Conservation (phyloP, 1,284 basidiomycete species). For the Lentinula novae-zelandiae region DNA sequence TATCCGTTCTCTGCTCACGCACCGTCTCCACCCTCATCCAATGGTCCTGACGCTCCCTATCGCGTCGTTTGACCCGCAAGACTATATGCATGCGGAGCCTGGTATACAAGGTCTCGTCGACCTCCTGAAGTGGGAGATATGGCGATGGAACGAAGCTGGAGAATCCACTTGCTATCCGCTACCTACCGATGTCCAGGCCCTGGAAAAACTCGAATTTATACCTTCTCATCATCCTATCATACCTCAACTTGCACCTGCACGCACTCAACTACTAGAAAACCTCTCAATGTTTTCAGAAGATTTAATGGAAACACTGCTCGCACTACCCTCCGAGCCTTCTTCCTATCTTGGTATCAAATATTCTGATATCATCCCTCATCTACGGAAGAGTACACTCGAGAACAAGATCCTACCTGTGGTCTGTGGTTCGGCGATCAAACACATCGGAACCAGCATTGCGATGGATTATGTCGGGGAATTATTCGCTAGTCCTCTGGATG, state of each 20-base stretch:
- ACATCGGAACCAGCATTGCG: slow-evolving; percentile 78
- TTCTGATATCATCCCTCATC: slow-evolving; percentile 51
- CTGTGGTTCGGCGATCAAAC: slow-evolving; percentile 79
- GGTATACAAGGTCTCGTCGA: slow-evolving; percentile 78
- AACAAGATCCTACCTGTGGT: slow-evolving; percentile 76
- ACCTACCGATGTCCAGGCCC: slow-evolving; percentile 43
- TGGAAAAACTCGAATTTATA: slow-evolving; percentile 42
- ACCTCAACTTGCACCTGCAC: slow-evolving; percentile 62
- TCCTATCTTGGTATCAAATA: slow-evolving; percentile 59
- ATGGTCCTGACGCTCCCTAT: slow-evolving; percentile 74
- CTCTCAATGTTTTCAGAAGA: slow-evolving; percentile 78
- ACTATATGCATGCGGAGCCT: slow-evolving; percentile 68
- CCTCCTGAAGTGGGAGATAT: slow-evolving; percentile 76
- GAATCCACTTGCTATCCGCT: slow-evolving; percentile 43
- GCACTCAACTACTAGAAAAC: slow-evolving; percentile 69
- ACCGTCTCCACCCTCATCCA: slow-evolving; percentile 75
- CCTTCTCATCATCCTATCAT: slow-evolving; percentile 60
- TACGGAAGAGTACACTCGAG: slow-evolving; percentile 65
- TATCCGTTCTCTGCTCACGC: slow-evolving; percentile 63
- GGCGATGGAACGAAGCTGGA: slow-evolving; percentile 62
- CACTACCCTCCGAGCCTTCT: slow-evolving; percentile 50
- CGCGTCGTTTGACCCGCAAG: slow-evolving; percentile 62
- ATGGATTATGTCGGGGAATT: slow-evolving; percentile 81
- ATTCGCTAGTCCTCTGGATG: slow-evolving; percentile 75
- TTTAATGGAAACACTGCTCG: slow-evolving; percentile 68